Conservation (phyloP, 2,329 filamentous ascomycete genomes). For the Trichoderma harzianum region DNA sequence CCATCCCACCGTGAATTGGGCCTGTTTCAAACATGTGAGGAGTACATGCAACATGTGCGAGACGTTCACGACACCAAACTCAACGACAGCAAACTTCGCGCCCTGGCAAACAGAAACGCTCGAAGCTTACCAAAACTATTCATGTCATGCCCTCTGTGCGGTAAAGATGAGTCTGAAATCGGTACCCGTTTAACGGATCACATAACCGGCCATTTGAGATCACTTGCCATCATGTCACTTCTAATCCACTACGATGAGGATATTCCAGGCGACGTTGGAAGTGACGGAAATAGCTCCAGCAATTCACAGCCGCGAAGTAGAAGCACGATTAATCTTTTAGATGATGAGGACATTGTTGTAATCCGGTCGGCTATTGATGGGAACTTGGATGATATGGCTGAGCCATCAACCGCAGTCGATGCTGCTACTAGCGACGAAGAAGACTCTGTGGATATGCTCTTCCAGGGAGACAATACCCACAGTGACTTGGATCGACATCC, state of each 20-base stretch:
- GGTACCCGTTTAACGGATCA: neutral
- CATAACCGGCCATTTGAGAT: neutral
- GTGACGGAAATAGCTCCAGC: neutral
- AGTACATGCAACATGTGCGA: neutral
- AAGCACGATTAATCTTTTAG: neutral
- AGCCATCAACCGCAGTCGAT: neutral
- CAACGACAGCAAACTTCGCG: neutral
- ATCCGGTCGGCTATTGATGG: neutral
- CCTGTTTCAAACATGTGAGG: neutral
- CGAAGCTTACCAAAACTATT: neutral
- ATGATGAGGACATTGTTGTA: neutral
- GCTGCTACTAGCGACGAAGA: too few relatives aligned
- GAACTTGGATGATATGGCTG: neutral
- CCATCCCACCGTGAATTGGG: neutral
- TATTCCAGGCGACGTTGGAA: neutral
- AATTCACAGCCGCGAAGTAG: neutral
- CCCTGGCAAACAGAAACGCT: neutral
- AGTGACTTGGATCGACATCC: neutral
- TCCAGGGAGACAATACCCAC: neutral
- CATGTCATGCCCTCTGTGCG: neutral
- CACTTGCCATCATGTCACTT: neutral
- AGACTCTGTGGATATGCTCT: neutral
- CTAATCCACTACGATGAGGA: neutral
- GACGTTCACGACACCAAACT: neutral
- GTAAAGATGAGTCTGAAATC: neutral